Evolutionary conservation across 2,329 filamentous ascomycete species (phyloP), one percentile per base, ranked within the genome.

Genomic region (Hymenoscyphus infarciens): DNA sequence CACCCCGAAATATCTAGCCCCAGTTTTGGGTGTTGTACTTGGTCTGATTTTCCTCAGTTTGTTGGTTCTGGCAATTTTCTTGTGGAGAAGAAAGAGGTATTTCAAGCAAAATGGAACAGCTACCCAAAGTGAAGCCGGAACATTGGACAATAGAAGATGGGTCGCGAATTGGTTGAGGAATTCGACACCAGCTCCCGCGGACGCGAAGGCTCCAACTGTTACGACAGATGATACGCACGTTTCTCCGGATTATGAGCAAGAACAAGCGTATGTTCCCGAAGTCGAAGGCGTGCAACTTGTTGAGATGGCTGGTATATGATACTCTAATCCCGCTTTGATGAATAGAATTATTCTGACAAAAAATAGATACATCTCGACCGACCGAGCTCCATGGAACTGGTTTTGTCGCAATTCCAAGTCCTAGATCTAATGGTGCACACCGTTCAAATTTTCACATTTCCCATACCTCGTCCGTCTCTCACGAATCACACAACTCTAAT

Each of bases 11-110:
- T 89, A 84, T 79, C 80, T 88, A 1, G 81, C 81, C 0, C 85
- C 87, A 0, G 82, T 89, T 1, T 74, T 89, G 0, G 85, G 85
- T 16, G 84, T 87, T 3, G 80, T 88, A 4, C 77, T 87, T 1
- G 85, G 84, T 2, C 76, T 86, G 1, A 79, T 87, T 54, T 75
- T 85, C 57, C 67, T 88, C 49, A 82, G 81, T 0, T 79, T 80
- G 19, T 64, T 82, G 5, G 75, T 81, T 27, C 77, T 87, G 15
- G 76, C 77, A 5, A 77, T 83, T 52, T 76, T 85, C 22, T 75
- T 88, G 22, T 84, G 80, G 74, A 79, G 82, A 7, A 79, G 81
- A 61, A 73, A 75, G 38, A 73, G 72, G 49, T 72, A 65, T 19
- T 65, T 73, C 19, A 66, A 64, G 0, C 25, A 53, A 1, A 59